phyloP scores from a whole-genome alignment of 2,329 filamentous ascomycete genomes.

The Meredithiella fracta region DNA sequence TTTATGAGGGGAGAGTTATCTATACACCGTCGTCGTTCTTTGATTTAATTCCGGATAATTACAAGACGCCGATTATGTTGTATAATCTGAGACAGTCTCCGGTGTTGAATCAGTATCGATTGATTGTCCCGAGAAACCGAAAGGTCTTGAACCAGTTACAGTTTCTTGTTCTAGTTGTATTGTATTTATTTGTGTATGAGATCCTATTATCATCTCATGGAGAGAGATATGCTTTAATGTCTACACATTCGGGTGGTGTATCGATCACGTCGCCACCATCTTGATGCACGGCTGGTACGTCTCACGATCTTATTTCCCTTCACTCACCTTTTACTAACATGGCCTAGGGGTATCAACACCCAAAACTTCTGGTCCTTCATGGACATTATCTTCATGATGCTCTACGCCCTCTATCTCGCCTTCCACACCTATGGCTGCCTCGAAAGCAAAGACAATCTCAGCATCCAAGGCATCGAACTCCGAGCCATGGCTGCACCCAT shows the following conservation, averaged over 20 bases:
- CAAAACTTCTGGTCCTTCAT: slow-evolving; percentile 83
- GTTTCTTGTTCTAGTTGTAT: slow-evolving; percentile 49
- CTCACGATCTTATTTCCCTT: not conserved
- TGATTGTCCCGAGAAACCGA: slow-evolving; percentile 65
- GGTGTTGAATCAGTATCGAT: slow-evolving; percentile 66
- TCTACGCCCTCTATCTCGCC: slow-evolving; percentile 53
- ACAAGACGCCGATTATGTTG: slow-evolving; percentile 68
- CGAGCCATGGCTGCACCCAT: slow-evolving; percentile 64
- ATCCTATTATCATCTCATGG: slow-evolving; percentile 36
- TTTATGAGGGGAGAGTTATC: slow-evolving; percentile 64
- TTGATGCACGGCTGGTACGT: slow-evolving; percentile 51
- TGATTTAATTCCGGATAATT: slow-evolving; percentile 71
- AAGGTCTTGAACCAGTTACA: slow-evolving; percentile 61
- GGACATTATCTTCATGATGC: slow-evolving; percentile 58
- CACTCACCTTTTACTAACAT: not conserved
- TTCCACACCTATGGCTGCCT: slow-evolving; percentile 50
- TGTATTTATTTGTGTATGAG: slow-evolving; percentile 55
- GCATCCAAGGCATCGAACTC: slow-evolving; percentile 57
- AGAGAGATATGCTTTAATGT: slow-evolving; percentile 53
- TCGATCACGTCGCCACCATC: slow-evolving; percentile 63
- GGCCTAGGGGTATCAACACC: slow-evolving; percentile 56
- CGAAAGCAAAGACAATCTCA: slow-evolving; percentile 29
- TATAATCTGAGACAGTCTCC: slow-evolving; percentile 64
- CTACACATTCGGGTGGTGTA: slow-evolving; percentile 61
- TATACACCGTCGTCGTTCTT: slow-evolving; percentile 71